phyloP scores from a whole-genome alignment of 305 asterid genomes.

The Solanum hybrid region DNA sequence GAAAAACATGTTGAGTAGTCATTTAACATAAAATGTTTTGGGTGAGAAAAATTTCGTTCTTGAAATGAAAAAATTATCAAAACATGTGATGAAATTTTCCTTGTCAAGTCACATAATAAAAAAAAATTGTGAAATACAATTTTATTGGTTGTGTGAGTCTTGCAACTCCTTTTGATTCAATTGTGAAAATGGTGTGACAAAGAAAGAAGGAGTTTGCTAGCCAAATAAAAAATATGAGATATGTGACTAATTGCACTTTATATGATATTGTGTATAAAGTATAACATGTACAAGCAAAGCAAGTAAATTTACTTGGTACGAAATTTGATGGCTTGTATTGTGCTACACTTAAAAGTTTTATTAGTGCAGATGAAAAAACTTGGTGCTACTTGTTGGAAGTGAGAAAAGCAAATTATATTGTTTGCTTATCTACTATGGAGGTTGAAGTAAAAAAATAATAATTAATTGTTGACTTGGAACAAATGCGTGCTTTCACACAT shows the following conservation, averaged over 20 bases:
- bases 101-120: background rate
- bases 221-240: background rate
- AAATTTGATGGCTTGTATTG: background rate
- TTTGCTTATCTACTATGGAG: background rate
- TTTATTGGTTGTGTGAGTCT: background rate
- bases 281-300: background rate
- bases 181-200: background rate
- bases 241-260: background rate
- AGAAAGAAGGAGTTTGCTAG: background rate
- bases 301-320: background rate
- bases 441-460: background rate
- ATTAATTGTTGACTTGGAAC: no score
- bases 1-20: background rate
- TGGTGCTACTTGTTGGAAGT: background rate
- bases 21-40: background rate
- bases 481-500: no score
- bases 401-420: background rate
- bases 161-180: background rate
- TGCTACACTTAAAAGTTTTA: background rate
- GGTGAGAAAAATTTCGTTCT: background rate
- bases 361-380: background rate
- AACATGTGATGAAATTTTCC: background rate
- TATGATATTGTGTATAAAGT: background rate
- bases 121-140: background rate
- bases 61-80: background rate